Evolutionary conservation across 225 moss, liverwort and hornwort species (phyloP), one percentile per base, ranked within the genome.

Genomic region (Ulota crispa): DNA sequence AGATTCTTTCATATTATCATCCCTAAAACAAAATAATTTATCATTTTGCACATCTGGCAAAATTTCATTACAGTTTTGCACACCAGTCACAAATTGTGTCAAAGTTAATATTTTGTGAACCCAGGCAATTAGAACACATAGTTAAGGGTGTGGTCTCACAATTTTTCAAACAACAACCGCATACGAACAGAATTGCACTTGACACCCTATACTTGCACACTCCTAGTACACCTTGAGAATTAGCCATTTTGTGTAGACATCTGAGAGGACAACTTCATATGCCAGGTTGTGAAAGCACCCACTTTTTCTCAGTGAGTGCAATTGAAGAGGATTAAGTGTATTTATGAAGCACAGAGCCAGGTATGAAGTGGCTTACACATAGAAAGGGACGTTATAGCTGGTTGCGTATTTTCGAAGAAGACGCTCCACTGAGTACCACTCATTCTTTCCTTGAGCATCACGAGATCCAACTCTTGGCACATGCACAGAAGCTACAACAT

Each of bases 361-460:
- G 71, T 55, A 53, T 53, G 19, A 56, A 59, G 27, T 52, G 41
- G 30, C 95, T 92, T 91, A 97, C 96, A 97, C 93, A 83, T 93
- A 83, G 78, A 97, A 89, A 78, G 93, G 93, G 36, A 90, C 87
- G 34, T 82, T 79, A 82, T 86, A 92, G 64, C 83, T 80, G 36
- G 85, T 88, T 30, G 95, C 92, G 64, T 94, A 95, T 76, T 97
- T 94, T 70, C 93, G 92, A 39, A 97, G 85, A 24, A 95, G 87
- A 42, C 95, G 97, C 81, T 97, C 93, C 79, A 94, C 87, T 75
- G 93, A 69, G 68, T 97, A 97, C 97, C 97, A 95, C 15, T 91
- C 92, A 63, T 89, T 93, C 56, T 67, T 87, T 26, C 88, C 89
- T 81, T 86, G 85, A 24, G 86, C 73, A 57, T 88, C 81, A 37